Base-by-base conservation (phyloP, 78 protist genomes). In the Dictyostelium brefeldianum region DNA sequence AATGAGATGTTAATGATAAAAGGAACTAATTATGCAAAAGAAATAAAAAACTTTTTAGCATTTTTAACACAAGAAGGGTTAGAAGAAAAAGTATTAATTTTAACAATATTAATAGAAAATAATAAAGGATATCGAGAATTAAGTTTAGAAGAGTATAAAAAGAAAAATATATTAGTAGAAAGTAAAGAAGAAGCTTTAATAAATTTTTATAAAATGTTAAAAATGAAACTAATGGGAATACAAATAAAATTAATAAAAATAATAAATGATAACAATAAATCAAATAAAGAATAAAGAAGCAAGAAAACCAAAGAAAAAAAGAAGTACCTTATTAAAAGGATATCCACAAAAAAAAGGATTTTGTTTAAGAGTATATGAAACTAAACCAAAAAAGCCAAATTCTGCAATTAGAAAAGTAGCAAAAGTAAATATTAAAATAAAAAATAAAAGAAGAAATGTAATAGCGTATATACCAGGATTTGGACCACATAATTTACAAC, bases 331-430 rank as follows among this genome's bases (percentile, higher is more conserved):
- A 41, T 51, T 78, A 78, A 36, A n/a, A 50, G 64, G 57, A 47
- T 59, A n/a, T 50, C 83, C 83, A 29, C 83, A 78, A 48, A 78
- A 29, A 51, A 78, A 50, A 51, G 83, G 65, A 48, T 65, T 78
- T 20, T 78, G 83, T 50, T 3, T 50, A 36, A 78, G 48, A 78
- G 83, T 78, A 59, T 78, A 78, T 78, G 70, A 57, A 79, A 51
- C 67, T 1, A 79, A 79, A 79, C 83, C 83, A 62, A 79, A 79
- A 79, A 79, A 79, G 51, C 83, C 83, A 79, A 79, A 79, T 79
- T 79, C 83, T 29, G 83, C 83, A 29, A 79, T 79, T 15, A 47
- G 83, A 79, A 79, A 79, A 79, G 51, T 79, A 53, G 83, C 83
- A 41, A 79, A 79, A 79, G 83, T 79, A 4, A 14, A 29, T 5